These are phyloP conservation scores for Cyberlindnera xylosilytica DNA, from an alignment of 805 yeast genomes.

Conservation along the genomic window DNA sequence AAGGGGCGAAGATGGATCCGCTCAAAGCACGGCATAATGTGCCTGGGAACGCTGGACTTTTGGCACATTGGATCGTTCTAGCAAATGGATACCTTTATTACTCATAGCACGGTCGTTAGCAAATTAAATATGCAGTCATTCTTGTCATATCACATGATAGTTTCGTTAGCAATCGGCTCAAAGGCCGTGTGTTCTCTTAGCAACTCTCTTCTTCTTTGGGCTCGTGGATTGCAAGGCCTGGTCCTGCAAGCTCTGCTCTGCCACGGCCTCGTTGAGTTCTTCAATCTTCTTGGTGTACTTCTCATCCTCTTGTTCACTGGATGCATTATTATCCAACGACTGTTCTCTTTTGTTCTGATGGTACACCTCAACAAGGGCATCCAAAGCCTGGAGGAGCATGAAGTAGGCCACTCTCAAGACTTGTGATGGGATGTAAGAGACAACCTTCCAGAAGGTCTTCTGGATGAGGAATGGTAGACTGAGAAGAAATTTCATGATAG, in stretches of 20 bases:
- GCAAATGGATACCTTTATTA: too few relatives aligned
- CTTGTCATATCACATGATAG: too few relatives aligned
- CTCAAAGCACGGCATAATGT: too few relatives aligned
- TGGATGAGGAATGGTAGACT: constrained; percentile 11
- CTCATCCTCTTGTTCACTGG: neutral
- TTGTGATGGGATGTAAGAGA: constrained; percentile 16
- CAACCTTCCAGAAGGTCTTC: constrained; percentile 13
- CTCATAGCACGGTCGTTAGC: too few relatives aligned
- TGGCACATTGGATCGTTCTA: too few relatives aligned
- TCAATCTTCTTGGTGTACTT: neutral
- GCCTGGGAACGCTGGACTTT: too few relatives aligned
- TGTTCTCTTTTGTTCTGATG: constrained; percentile 3
- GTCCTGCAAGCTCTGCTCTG: neutral
- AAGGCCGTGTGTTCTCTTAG: too few relatives aligned
- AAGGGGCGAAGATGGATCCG: neutral
- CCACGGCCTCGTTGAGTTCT: neutral
- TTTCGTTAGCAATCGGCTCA: too few relatives aligned
- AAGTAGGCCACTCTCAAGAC: constrained; percentile 7
- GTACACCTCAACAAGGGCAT: constrained; percentile 11
- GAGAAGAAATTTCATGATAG: constrained; percentile 5
- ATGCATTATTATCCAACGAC: too few relatives aligned
- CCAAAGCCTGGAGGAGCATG: constrained; percentile 12
- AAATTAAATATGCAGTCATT: too few relatives aligned
- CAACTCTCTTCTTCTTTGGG: constrained; percentile 2
- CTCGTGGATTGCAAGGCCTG: neutral